Percentiles rank a stretch among this genome's conserved stretches.
phyloP scores from a whole-genome alignment of 2,329 filamentous ascomycete species.

The Zelopaecilomyces penicillatus region DNA sequence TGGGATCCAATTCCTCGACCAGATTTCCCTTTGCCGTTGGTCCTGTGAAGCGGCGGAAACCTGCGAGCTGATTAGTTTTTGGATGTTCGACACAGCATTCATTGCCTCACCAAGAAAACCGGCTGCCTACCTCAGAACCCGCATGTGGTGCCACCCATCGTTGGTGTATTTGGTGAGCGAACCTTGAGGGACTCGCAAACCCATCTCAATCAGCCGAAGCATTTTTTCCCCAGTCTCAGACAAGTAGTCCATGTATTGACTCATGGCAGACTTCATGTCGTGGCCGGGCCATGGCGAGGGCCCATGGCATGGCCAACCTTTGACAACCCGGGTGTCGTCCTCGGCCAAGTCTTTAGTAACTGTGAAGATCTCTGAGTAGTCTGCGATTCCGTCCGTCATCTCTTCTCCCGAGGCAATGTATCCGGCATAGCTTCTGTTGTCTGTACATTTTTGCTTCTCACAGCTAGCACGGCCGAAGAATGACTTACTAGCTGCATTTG shows the following conservation, averaged over 20 bases:
- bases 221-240: slow-evolving; percentile 34
- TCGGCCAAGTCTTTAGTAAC: slow-evolving; percentile 38
- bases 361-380: slow-evolving; percentile 46
- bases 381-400: slow-evolving; percentile 38
- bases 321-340: slow-evolving; percentile 29
- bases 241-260: slow-evolving; percentile 32
- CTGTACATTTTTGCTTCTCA: slow-evolving; percentile 34
- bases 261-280: slow-evolving; percentile 31
- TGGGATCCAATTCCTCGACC: slow-evolving; percentile 44
- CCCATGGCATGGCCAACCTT: slow-evolving; percentile 41
- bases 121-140: slow-evolving; percentile 32
- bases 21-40: slow-evolving; percentile 40
- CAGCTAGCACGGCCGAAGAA: slow-evolving; percentile 30
- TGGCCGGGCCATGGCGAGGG: slow-evolving; percentile 39
- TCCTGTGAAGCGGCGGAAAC: slow-evolving; percentile 23
- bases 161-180: slow-evolving; percentile 32
- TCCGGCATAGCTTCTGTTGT: slow-evolving; percentile 37
- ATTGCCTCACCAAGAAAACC: not conserved
- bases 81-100: not conserved
- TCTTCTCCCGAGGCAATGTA: slow-evolving; percentile 43
- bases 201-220: slow-evolving; percentile 37
- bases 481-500: slow-evolving; percentile 26
- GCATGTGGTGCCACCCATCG: slow-evolving; percentile 45
- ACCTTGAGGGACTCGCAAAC: slow-evolving; percentile 30
- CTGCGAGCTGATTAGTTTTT: slow-evolving; percentile 9